Conservation (phyloP, 345 rosid species). For the Aegle marmelos region DNA sequence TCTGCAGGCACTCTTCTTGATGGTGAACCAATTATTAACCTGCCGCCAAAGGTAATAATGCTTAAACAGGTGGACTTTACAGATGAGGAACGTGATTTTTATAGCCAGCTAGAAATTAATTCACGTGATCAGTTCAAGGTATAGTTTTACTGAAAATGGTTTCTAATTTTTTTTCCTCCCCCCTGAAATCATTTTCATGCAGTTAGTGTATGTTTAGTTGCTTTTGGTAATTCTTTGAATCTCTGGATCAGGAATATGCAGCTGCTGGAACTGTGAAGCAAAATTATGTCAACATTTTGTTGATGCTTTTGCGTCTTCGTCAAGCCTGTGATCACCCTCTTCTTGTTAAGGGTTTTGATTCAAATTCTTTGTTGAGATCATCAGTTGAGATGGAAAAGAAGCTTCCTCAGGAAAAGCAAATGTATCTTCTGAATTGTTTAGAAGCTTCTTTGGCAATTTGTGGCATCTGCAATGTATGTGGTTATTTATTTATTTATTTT, state of each 20-base stretch:
- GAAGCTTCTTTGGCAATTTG: slow-evolving; percentile 85
- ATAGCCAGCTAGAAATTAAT: slow-evolving; percentile 71
- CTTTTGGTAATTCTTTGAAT: neutral
- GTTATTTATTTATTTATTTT: neutral
- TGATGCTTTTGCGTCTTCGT: slow-evolving; percentile 98
- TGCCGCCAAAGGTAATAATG: slow-evolving; percentile 77
- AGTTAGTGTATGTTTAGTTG: neutral
- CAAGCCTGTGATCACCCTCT: slow-evolving; percentile 99
- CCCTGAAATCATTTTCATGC: neutral
- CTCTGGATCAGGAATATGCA: slow-evolving; percentile 73
- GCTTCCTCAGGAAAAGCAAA: slow-evolving; percentile 45
- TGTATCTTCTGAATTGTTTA: slow-evolving; percentile 45
- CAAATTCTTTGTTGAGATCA: slow-evolving; percentile 49
- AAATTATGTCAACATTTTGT: slow-evolving; percentile 88
- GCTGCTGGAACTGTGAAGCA: slow-evolving; percentile 99
- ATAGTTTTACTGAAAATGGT: slow-evolving; percentile 25
- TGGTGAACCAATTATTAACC: slow-evolving; percentile 76
- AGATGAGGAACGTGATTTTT: slow-evolving; percentile 78
- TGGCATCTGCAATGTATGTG: slow-evolving; percentile 87
- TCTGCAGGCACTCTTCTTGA: slow-evolving; percentile 72
- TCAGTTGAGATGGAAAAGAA: slow-evolving; percentile 60
- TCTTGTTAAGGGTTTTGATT: slow-evolving; percentile 76
- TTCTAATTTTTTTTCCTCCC: neutral
- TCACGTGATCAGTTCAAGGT: slow-evolving; percentile 87
- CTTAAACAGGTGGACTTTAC: slow-evolving; percentile 85